Conservation (phyloP, 495 filamentous ascomycete species). For the Pseudomonodictys pantanalensis region DNA sequence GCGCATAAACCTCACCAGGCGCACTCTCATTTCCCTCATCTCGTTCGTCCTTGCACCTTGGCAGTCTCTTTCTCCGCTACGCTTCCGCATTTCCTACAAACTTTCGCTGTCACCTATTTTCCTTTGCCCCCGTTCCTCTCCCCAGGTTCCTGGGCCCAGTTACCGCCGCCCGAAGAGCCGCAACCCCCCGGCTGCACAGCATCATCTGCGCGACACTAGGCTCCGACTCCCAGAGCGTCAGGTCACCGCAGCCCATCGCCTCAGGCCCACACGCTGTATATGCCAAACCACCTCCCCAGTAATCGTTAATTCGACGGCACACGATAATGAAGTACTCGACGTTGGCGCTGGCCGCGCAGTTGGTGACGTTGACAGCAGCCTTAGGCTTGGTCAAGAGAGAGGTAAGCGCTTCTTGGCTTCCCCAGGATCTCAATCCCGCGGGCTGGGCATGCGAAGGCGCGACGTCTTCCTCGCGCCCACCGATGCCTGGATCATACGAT, state of each 20-base stretch:
- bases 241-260: neutral
- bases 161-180: no score
- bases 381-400: slow-evolving; percentile 38
- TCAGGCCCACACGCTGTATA: slow-evolving; percentile 4
- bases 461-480: neutral
- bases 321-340: slow-evolving; percentile 28
- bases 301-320: neutral
- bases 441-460: neutral
- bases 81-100: neutral
- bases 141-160: no score
- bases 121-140: neutral
- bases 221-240: neutral
- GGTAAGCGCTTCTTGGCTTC: slow-evolving; percentile 30
- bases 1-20: neutral
- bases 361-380: slow-evolving; percentile 29
- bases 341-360: slow-evolving; percentile 20
- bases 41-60: neutral
- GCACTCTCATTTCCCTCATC: neutral
- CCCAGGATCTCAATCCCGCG: slow-evolving; percentile 10
- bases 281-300: neutral
- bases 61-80: neutral
- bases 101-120: neutral
- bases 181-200: no score
- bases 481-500: slow-evolving; percentile 2
- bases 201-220: neutral